phyloP scores from a whole-genome alignment of 139 green algal species.

The Ettlia oleoabundans region DNA sequence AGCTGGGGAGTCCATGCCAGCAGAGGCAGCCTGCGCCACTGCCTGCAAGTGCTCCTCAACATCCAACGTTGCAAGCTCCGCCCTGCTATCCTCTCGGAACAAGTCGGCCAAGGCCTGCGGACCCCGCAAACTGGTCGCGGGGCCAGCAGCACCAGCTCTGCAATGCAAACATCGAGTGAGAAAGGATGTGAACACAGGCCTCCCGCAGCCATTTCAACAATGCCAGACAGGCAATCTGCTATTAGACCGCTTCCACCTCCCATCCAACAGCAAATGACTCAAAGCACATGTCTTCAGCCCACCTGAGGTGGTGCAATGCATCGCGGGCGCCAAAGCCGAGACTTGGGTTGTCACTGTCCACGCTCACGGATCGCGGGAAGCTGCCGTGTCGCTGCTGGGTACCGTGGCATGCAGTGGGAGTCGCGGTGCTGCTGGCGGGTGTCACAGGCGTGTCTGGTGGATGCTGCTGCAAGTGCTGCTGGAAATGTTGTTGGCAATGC shows the following conservation, averaged over 20 bases:
- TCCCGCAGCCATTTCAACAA: too few species aligned
- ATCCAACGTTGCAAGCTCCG: not conserved
- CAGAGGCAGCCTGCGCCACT: not conserved
- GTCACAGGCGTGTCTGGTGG: not conserved
- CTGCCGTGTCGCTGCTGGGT: not conserved
- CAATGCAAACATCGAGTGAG: not conserved
- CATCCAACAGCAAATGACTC: not conserved
- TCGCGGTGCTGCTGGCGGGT: conserved; percentile 1
- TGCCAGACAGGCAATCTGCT: too few species aligned
- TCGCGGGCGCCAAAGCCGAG: conserved; percentile 36
- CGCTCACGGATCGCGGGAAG: conserved; percentile 18
- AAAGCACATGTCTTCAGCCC: not conserved
- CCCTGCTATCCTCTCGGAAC: conserved; percentile 5
- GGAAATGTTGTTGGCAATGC: not conserved
- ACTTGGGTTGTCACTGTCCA: conserved; percentile 37
- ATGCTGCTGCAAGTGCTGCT: not conserved
- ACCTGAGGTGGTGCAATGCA: conserved; percentile 32
- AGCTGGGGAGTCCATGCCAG: not conserved
- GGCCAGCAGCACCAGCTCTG: not conserved
- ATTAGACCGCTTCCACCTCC: too few species aligned
- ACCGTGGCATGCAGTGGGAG: not conserved
- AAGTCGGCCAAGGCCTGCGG: conserved; percentile 18
- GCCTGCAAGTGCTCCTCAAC: conserved; percentile 15
- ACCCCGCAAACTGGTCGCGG: not conserved
- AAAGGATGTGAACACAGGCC: too few species aligned